Percentiles rank a stretch among this genome's conserved stretches.
Evolutionary conservation across 2,329 filamentous ascomycete genomes (phyloP).

Genomic region (Metarhizium sp.): DNA sequence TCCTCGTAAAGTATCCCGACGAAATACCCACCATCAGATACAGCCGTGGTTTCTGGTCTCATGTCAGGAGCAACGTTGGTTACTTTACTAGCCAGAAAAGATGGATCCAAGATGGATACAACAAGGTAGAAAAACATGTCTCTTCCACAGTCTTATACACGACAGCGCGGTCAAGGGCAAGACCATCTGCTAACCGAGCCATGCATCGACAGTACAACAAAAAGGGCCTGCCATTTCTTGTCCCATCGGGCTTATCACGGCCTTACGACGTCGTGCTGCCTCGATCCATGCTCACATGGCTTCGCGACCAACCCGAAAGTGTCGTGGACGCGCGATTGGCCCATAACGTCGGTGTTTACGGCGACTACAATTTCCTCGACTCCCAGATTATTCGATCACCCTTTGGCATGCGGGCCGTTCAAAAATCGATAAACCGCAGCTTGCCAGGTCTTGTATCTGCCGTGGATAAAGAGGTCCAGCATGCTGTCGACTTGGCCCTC

Average conservation of each 20-base stretch:
- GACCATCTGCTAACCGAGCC: background rate
- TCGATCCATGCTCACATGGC: constrained; percentile 32
- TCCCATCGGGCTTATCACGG: constrained; percentile 29
- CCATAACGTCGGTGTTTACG: constrained; percentile 28
- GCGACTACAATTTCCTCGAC: constrained; percentile 33
- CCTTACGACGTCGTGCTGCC: constrained; percentile 36
- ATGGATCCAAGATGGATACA: background rate
- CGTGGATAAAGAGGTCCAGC: constrained; percentile 30
- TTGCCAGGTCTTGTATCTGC: constrained; percentile 27
- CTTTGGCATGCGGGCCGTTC: constrained; percentile 32
- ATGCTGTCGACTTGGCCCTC: constrained; percentile 25
- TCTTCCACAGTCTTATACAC: background rate
- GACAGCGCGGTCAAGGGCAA: background rate
- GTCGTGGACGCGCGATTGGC: constrained; percentile 31
- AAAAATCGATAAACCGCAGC: constrained; percentile 33
- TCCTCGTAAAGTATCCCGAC: background rate
- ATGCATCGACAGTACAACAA: constrained; percentile 27
- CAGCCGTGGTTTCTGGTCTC: background rate
- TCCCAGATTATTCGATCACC: constrained; percentile 21
- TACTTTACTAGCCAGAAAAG: background rate
- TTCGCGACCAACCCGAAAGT: constrained; percentile 36
- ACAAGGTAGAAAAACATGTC: background rate
- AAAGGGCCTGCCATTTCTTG: constrained; percentile 29
- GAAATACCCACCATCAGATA: background rate
- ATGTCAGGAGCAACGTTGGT: background rate